These are phyloP conservation scores for Crepidotus variabilis DNA, from an alignment of 768 basidiomycete genomes.

Conservation along the genomic window DNA sequence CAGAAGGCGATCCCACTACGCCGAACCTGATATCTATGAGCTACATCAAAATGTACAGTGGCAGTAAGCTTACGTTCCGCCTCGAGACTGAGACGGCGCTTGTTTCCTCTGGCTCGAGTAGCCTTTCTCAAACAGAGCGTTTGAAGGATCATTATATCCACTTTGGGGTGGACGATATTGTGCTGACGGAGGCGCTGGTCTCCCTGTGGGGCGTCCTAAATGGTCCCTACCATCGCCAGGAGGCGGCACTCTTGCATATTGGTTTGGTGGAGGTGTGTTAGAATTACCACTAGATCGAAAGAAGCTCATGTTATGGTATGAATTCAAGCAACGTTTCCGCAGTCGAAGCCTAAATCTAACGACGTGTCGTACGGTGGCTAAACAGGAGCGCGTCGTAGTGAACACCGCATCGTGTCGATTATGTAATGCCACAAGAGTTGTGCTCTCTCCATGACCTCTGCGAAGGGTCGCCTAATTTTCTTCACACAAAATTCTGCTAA, in stretches of 20 bases:
- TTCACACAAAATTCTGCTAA: background rate
- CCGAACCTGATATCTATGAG: constrained; percentile 35
- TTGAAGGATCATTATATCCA: constrained; percentile 52
- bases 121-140: constrained; percentile 47
- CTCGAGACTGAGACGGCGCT: constrained; percentile 28
- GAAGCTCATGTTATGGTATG: constrained; percentile 38
- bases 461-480: background rate
- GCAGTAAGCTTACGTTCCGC: constrained; percentile 24
- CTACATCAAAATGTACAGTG: background rate
- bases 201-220: constrained; percentile 28
- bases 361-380: background rate
- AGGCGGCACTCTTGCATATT: constrained; percentile 19
- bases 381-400: background rate
- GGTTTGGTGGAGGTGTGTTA: constrained; percentile 27
- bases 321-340: background rate
- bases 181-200: constrained; percentile 35
- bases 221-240: constrained; percentile 13
- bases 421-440: constrained; percentile 12
- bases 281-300: constrained; percentile 38
- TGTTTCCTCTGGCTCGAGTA: constrained; percentile 33
- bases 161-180: constrained; percentile 34
- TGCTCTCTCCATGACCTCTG: constrained; percentile 12
- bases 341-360: background rate
- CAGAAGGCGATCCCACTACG: constrained; percentile 60
- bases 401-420: constrained; percentile 4